phyloP scores from a whole-genome alignment of 140 eudicot genomes.

The Bidens hawaiensis region DNA sequence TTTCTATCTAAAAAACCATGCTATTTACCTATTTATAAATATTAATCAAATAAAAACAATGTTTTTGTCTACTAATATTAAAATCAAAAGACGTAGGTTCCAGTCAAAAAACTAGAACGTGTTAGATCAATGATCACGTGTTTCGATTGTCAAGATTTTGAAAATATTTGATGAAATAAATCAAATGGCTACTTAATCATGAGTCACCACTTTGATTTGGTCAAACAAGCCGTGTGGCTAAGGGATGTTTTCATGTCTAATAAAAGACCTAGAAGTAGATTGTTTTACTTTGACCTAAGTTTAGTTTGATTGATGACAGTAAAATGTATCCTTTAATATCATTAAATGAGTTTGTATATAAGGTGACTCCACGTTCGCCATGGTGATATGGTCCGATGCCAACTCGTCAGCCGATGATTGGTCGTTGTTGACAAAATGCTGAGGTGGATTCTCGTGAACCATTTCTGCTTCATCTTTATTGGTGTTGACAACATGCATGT shows the following conservation, averaged over 20 bases:
- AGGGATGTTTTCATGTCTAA: conserved; percentile 26
- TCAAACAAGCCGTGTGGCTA: conserved; percentile 20
- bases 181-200: neutral
- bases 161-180: conserved; percentile 1
- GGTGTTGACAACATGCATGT: neutral
- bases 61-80: neutral
- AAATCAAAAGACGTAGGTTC: neutral
- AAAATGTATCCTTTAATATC: neutral
- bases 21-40: neutral
- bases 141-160: conserved; percentile 6
- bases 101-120: conserved; percentile 16
- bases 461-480: neutral
- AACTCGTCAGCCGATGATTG: no score
- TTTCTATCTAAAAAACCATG: neutral
- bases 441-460: neutral
- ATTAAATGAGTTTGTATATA: neutral
- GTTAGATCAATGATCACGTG: neutral
- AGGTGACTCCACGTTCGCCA: neutral
- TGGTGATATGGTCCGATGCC: no score
- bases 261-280: neutral
- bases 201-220: conserved; percentile 57
- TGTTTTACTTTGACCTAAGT: neutral
- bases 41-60: neutral
- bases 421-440: neutral
- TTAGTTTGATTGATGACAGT: neutral